phyloP scores from a whole-genome alignment of 169 alveolate genomes.

The Cryptosporidium sp. region DNA sequence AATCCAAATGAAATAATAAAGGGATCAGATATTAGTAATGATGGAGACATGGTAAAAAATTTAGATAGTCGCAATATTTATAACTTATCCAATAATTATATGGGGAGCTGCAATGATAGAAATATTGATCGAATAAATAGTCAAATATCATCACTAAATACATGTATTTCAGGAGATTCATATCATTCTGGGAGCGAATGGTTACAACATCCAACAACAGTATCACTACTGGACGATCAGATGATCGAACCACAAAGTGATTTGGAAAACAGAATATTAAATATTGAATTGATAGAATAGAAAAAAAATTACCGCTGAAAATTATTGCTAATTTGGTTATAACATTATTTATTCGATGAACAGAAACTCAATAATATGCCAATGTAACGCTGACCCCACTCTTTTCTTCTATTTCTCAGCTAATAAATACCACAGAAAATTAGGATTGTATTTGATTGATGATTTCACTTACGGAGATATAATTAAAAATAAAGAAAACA shows the following conservation, averaged over 20 bases:
- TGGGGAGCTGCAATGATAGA: conserved; percentile 20
- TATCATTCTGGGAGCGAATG: conserved; percentile 48
- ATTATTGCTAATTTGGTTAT: background rate
- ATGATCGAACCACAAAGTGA: conserved; percentile 39
- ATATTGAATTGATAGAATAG: conserved; percentile 31
- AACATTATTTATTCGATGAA: background rate
- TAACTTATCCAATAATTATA: conserved; percentile 1
- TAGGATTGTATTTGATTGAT: conserved; percentile 19
- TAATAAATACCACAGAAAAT: background rate
- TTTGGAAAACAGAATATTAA: conserved; percentile 25
- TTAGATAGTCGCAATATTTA: background rate
- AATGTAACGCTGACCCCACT: conserved; percentile 33
- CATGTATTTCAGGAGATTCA: conserved; percentile 44
- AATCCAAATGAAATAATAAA: background rate
- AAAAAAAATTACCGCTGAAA: background rate
- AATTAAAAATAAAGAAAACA: background rate
- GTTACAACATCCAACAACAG: conserved; percentile 75
- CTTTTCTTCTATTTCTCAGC: conserved; percentile 55
- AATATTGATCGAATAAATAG: conserved; percentile 20
- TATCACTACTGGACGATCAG: conserved; percentile 53
- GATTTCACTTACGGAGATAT: background rate
- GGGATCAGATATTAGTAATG: background rate
- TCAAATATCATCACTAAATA: background rate
- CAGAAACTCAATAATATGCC: conserved; percentile 12
- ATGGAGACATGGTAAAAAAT: background rate